phyloP scores from a whole-genome alignment of 148 eudicot genomes.

The Amaranthus cruentus region DNA sequence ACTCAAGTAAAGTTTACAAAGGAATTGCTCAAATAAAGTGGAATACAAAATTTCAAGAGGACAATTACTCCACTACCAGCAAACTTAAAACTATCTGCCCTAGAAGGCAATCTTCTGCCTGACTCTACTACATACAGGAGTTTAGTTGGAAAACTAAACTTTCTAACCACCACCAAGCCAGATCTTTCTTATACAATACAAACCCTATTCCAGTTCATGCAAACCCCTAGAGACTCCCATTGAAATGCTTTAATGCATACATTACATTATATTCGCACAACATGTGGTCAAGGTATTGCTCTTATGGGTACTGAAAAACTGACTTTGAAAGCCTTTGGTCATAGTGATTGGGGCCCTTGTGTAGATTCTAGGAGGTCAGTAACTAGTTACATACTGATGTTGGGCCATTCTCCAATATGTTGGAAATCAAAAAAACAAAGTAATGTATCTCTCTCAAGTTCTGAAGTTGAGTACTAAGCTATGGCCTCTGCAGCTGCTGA shows the following conservation, averaged over 20 bases:
- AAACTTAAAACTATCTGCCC: too few relatives aligned
- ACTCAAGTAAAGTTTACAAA: too few relatives aligned
- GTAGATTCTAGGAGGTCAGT: neutral
- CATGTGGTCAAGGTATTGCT: neutral
- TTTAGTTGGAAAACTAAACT: too few relatives aligned
- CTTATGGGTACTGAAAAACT: neutral
- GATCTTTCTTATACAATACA: too few relatives aligned
- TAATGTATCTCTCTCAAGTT: neutral
- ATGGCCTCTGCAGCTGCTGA: neutral
- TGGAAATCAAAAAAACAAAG: neutral
- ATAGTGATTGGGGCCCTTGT: neutral
- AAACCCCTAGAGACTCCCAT: neutral
- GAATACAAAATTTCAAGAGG: too few relatives aligned
- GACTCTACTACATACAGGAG: too few relatives aligned
- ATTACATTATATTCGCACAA: too few relatives aligned
- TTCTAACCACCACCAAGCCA: too few relatives aligned
- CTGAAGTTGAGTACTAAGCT: neutral
- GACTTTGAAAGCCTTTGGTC: neutral
- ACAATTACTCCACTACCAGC: too few relatives aligned
- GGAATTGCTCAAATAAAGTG: too few relatives aligned
- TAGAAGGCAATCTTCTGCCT: too few relatives aligned
- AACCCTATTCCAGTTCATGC: neutral
- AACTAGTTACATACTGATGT: neutral
- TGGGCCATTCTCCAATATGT: neutral
- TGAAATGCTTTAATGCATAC: neutral